Evolutionary conservation across 108 stramenopile species (phyloP), one percentile per base, ranked within the genome.

Genomic region (Skeletonema marinoi): DNA sequence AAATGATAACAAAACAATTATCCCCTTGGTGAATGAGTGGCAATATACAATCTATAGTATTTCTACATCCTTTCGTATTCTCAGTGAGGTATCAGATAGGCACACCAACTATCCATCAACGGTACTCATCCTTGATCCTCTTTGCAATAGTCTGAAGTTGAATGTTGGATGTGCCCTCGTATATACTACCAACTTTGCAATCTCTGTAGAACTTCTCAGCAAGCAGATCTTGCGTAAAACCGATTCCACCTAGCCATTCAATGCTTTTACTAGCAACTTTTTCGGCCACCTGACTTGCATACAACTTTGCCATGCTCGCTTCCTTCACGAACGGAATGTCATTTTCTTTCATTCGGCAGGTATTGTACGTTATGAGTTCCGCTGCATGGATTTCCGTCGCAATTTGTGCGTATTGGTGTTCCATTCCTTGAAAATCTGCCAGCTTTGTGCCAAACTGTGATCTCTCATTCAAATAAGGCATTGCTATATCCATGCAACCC

Each of bases 151-250:
- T 93, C 46, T 89, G 77, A 25, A 92, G 89, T 86, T 92, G 91
- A 72, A 93, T 91, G 72, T 92, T 92, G 16, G 82, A 83, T 16
- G 78, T 83, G 0, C 82, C 98, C 81, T 98, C 98, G 78, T 98
- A 98, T 66, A 98, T 98, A 44, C 91, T 90, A 1, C 98, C 98
- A 71, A 98, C 96, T 78, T 97, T 97, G 87, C 92, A 95, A 80
- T 98, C 98, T 59, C 98, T 86, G 79, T 88, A 98, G 75, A 97
- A 97, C 74, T 98, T 98, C 77, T 98, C 98, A 8, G 87, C 96
- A 30, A 91, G 65, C 67, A 90, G 67, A 62, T 97, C 97, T 76
- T 92, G 82, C 3, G 96, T 97, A 75, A 97, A 97, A 25, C 98
- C 98, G 36, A 98, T 85, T 21, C 97, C 98, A 9, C 98, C 98